phyloP scores from a whole-genome alignment of 345 rosid genomes.

The Camelina sativa region DNA sequence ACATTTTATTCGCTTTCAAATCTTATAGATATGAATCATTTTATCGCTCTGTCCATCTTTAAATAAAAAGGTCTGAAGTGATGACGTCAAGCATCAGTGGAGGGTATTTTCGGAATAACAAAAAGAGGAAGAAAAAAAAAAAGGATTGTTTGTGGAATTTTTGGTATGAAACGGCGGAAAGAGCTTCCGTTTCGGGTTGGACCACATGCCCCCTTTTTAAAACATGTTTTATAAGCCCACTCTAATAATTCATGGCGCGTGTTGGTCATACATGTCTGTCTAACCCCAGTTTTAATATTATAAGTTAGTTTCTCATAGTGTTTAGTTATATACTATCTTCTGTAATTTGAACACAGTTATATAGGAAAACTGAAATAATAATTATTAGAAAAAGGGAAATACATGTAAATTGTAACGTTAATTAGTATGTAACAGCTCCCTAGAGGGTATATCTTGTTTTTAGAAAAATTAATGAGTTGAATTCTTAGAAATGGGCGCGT shows the following conservation, averaged over 20 bases:
- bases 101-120: slow-evolving; percentile 28
- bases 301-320: too few relatives aligned
- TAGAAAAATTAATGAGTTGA: not conserved
- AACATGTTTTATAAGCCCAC: slow-evolving; percentile 1
- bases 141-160: slow-evolving; percentile 37
- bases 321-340: too few relatives aligned
- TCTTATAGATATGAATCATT: too few relatives aligned
- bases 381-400: too few relatives aligned
- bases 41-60: not conserved
- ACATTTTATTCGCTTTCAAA: not conserved
- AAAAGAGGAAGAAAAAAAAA: not conserved
- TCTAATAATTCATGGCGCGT: not conserved
- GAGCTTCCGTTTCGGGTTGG: slow-evolving; percentile 40
- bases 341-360: too few relatives aligned
- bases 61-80: not conserved
- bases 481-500: slow-evolving; percentile 47
- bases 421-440: too few relatives aligned
- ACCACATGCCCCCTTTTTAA: slow-evolving; percentile 43
- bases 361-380: too few relatives aligned
- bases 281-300: too few relatives aligned
- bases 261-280: not conserved
- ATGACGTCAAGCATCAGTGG: slow-evolving; percentile 26
- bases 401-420: too few relatives aligned
- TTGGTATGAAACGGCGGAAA: slow-evolving; percentile 45
- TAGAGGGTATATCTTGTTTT: too few relatives aligned